These are phyloP conservation scores for Saraca asoca DNA, from an alignment of 331 rosid species.

Conservation along the genomic window DNA sequence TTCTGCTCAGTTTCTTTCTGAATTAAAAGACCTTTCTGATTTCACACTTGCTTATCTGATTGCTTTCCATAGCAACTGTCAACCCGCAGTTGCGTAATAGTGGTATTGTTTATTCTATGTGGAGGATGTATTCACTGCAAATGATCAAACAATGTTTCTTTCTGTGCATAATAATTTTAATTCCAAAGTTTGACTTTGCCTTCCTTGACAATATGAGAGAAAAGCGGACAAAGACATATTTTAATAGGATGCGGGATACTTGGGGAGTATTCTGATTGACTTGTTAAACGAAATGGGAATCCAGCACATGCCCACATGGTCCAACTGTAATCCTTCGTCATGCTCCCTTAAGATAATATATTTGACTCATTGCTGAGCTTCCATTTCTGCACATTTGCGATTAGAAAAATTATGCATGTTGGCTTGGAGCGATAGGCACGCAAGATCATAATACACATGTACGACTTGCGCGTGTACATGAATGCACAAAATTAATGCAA, in stretches of 20 bases:
- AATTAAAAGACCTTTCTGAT: neutral
- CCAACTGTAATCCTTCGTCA: neutral
- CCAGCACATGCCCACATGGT: neutral
- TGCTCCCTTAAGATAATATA: neutral
- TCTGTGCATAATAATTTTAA: neutral
- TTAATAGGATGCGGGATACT: neutral
- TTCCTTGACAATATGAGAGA: neutral
- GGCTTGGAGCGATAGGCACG: no score
- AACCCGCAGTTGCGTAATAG: neutral
- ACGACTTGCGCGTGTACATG: no score
- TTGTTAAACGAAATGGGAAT: neutral
- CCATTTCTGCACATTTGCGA: neutral
- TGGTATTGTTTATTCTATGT: neutral
- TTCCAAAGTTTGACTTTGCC: constrained; percentile 8
- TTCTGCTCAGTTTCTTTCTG: neutral
- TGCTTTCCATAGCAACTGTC: constrained; percentile 5
- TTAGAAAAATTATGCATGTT: neutral
- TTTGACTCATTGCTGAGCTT: neutral
- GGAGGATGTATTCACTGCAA: neutral
- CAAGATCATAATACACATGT: no score
- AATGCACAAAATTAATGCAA: no score
- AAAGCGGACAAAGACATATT: neutral
- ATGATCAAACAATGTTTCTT: neutral
- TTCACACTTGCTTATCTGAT: constrained; percentile 7
- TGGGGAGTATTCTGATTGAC: constrained; percentile 2